Percentiles rank a stretch among this genome's conserved stretches.
phyloP scores from a whole-genome alignment of 2,329 filamentous ascomycete genomes.

The Lecanosticta acicola region DNA sequence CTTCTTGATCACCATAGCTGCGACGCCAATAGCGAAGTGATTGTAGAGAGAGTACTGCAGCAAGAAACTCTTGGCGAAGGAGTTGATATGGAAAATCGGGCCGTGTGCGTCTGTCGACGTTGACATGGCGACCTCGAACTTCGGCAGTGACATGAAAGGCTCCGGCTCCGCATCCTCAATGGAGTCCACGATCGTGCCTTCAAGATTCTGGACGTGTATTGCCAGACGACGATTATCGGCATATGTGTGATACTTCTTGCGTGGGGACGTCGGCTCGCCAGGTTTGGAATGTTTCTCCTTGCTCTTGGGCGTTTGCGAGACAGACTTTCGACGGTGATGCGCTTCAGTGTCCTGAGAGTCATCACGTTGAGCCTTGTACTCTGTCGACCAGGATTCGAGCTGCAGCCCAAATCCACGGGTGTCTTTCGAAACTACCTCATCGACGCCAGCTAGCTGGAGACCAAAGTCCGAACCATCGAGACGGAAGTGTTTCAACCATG shows the following conservation, averaged over 20 bases:
- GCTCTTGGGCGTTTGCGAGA: constrained; percentile 59
- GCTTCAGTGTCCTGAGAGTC: constrained; percentile 40
- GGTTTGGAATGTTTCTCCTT: constrained; percentile 25
- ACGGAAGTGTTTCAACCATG: constrained; percentile 78
- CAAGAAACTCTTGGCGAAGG: constrained; percentile 70
- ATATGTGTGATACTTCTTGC: constrained; percentile 44
- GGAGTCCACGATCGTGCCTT: constrained; percentile 85
- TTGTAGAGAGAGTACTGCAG: constrained; percentile 89
- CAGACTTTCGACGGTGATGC: constrained; percentile 59
- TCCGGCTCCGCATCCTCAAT: constrained; percentile 78
- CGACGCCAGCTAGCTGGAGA: constrained; percentile 82
- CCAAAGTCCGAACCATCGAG: constrained; percentile 86
- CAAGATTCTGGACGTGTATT: constrained; percentile 74
- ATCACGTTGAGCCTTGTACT: constrained; percentile 75
- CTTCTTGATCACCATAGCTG: constrained; percentile 60
- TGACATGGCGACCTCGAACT: constrained; percentile 79
- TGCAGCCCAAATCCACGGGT: constrained; percentile 80
- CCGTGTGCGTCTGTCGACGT: constrained; percentile 83
- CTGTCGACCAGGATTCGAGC: constrained; percentile 77
- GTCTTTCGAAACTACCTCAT: constrained; percentile 73
- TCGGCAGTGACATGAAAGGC: constrained; percentile 77
- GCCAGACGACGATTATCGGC: constrained; percentile 78
- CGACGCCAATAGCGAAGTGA: constrained; percentile 83
- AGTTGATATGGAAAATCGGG: constrained; percentile 80
- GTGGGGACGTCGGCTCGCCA: constrained; percentile 36